These are phyloP conservation scores for Quercus dentata DNA, from an alignment of 306 rosid genomes.

Conservation along the genomic window DNA sequence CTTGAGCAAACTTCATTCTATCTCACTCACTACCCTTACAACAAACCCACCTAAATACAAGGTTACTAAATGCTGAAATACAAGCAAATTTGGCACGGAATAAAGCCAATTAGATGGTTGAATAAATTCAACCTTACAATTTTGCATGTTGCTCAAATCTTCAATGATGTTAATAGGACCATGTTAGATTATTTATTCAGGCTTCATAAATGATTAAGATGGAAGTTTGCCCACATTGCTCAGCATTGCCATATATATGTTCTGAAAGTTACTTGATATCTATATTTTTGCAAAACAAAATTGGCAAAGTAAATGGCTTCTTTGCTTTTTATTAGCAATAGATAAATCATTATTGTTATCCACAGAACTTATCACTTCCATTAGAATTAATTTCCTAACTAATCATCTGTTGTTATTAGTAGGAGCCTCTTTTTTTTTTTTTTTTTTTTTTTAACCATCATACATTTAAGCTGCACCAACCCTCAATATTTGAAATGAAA, in stretches of 20 bases:
- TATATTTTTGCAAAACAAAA: not conserved
- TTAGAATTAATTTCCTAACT: not conserved
- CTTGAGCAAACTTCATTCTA: too few species aligned
- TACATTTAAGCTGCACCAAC: not conserved
- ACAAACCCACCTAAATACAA: too few species aligned
- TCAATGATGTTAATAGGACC: not conserved
- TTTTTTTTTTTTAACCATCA: not conserved
- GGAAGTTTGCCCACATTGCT: not conserved
- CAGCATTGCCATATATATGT: not conserved
- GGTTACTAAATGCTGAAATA: too few species aligned
- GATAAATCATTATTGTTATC: not conserved
- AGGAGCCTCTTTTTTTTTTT: not conserved
- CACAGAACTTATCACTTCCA: not conserved
- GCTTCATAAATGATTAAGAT: not conserved
- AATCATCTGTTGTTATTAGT: not conserved
- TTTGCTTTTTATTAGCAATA: not conserved
- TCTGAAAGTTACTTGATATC: not conserved
- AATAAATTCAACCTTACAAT: too few species aligned
- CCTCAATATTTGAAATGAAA: slow-evolving; percentile 1
- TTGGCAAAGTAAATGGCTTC: not conserved
- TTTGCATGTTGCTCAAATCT: not conserved
- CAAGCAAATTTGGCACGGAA: too few species aligned
- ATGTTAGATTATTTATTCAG: not conserved
- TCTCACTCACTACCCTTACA: too few species aligned
- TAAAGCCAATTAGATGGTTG: too few species aligned